These are phyloP conservation scores for Cystofilobasidium ferigula DNA, from an alignment of 768 basidiomycete species.

Conservation along the genomic window DNA sequence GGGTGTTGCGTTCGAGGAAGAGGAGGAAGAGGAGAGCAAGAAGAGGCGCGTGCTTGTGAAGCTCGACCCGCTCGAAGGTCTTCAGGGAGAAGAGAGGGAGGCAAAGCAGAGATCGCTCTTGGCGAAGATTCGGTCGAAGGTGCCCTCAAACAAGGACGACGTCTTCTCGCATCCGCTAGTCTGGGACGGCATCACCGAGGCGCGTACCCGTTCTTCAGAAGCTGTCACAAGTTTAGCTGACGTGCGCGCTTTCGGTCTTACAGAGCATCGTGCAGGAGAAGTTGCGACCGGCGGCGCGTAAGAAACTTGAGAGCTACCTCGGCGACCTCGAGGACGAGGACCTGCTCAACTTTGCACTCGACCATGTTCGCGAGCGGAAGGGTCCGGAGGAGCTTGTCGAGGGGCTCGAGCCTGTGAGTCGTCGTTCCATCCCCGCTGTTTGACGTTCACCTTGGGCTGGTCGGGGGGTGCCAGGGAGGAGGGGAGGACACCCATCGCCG, in stretches of 20 bases:
- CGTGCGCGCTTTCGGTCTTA: constrained; percentile 27
- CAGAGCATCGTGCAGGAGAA: constrained; percentile 74
- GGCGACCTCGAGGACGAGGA: constrained; percentile 70
- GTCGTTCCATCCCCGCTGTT: neutral
- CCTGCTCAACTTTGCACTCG: constrained; percentile 82
- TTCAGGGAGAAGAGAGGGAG: constrained; percentile 46
- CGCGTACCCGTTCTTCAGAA: constrained; percentile 43
- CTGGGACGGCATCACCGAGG: constrained; percentile 84
- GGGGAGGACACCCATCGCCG: too few relatives aligned
- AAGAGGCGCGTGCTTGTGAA: constrained; percentile 78
- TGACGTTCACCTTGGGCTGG: neutral
- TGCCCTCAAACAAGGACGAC: constrained; percentile 66
- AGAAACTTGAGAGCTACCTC: constrained; percentile 72
- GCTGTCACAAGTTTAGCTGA: too few relatives aligned
- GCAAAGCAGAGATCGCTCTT: constrained; percentile 69
- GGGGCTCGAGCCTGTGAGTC: constrained; percentile 76
- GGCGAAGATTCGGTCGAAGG: constrained; percentile 56
- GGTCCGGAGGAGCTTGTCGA: constrained; percentile 72
- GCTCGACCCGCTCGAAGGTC: constrained; percentile 63
- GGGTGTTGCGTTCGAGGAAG: constrained; percentile 72
- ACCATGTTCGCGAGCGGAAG: constrained; percentile 85
- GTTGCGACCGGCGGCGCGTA: constrained; percentile 70
- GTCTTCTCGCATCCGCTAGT: constrained; percentile 75
- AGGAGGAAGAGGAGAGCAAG: constrained; percentile 69
- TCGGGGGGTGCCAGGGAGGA: too few relatives aligned